These are phyloP conservation scores for Carpinus fangiana DNA, from an alignment of 306 rosid species.

Conservation along the genomic window DNA sequence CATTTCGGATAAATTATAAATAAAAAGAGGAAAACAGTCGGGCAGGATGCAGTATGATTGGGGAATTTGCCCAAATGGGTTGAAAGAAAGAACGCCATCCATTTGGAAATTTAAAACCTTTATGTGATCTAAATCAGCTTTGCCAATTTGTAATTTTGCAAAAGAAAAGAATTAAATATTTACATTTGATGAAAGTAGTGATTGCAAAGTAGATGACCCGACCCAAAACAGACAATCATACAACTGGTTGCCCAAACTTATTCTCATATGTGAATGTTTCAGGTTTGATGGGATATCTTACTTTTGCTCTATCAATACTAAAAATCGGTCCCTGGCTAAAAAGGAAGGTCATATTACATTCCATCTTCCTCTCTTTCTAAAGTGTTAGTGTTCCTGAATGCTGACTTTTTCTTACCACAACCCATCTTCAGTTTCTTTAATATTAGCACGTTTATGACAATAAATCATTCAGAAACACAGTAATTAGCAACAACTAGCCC, in stretches of 20 bases:
- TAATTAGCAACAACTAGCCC: neutral
- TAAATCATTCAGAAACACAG: neutral
- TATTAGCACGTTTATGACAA: neutral
- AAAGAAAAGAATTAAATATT: neutral
- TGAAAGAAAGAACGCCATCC: neutral
- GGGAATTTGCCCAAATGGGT: neutral
- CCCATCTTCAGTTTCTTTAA: neutral
- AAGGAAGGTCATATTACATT: too few relatives aligned
- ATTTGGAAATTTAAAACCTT: neutral
- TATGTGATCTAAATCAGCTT: neutral
- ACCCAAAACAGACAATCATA: too few relatives aligned
- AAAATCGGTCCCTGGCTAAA: too few relatives aligned
- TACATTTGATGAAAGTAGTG: neutral
- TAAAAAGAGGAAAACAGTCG: neutral
- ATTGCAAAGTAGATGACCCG: neutral
- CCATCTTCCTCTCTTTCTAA: too few relatives aligned
- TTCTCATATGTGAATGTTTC: too few relatives aligned
- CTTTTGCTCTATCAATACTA: too few relatives aligned
- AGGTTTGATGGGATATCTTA: too few relatives aligned
- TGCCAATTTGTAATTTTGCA: neutral
- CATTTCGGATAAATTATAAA: neutral
- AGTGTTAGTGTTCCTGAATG: too few relatives aligned
- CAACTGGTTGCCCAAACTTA: too few relatives aligned
- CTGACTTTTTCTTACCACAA: neutral
- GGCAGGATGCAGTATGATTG: neutral